phyloP scores from a whole-genome alignment of 2,329 filamentous ascomycete species.

The Fusarium dimerum region DNA sequence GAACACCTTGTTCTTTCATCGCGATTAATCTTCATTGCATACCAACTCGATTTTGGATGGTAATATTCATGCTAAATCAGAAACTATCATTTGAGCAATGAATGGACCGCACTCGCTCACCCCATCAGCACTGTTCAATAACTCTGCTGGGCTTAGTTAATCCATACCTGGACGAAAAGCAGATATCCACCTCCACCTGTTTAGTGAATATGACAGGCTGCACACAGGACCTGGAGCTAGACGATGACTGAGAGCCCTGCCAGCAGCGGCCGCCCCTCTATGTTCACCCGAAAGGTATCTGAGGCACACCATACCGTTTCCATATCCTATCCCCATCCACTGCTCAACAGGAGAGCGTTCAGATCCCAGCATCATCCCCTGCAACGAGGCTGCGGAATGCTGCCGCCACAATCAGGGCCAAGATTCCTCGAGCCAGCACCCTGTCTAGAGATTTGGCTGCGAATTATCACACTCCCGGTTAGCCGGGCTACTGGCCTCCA shows the following conservation, averaged over 20 bases:
- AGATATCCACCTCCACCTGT: not conserved
- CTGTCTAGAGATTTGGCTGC: constrained; percentile 26
- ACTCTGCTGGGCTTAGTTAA: too few species aligned
- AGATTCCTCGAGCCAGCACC: constrained; percentile 22
- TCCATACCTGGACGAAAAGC: not conserved
- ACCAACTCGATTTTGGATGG: too few species aligned
- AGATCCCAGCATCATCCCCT: constrained; percentile 22
- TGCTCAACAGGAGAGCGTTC: constrained; percentile 8
- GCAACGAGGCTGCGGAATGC: constrained; percentile 30
- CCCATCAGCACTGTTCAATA: too few species aligned
- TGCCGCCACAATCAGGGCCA: constrained; percentile 29
- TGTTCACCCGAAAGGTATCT: not conserved
- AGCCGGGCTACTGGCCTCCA: constrained; percentile 6
- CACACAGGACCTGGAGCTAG: not conserved
- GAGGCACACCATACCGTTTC: not conserved
- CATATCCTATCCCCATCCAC: constrained; percentile 9
- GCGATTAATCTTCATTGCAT: too few species aligned
- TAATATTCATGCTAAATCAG: too few species aligned
- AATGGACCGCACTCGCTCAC: too few species aligned
- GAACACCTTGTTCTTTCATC: too few species aligned
- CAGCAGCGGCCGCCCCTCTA: not conserved
- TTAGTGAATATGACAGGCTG: not conserved
- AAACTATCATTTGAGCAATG: too few species aligned
- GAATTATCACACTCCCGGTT: constrained; percentile 14
- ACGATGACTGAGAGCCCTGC: not conserved